phyloP scores from a whole-genome alignment of 2,329 filamentous ascomycete genomes.

The Beauveria australis region DNA sequence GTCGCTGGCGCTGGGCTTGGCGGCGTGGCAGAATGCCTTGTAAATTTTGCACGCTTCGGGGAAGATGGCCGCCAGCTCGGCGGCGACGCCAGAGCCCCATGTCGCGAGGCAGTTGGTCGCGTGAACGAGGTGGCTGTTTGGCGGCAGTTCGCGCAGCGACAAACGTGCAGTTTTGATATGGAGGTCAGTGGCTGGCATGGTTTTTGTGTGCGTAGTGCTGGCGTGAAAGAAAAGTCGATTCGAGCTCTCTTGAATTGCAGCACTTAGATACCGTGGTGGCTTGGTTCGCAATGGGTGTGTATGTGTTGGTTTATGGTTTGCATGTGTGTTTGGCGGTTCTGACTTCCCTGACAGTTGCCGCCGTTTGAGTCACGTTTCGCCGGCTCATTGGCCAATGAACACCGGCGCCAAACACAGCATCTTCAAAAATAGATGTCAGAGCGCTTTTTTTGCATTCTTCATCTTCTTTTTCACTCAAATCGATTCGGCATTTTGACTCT shows the following conservation, averaged over 20 bases:
- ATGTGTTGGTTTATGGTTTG: background rate
- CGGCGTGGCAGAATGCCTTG: slow-evolving; percentile 17
- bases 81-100: slow-evolving; percentile 23
- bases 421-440: too few species aligned
- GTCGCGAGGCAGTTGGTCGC: slow-evolving; percentile 23
- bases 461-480: too few species aligned
- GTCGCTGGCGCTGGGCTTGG: slow-evolving; percentile 10
- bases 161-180: background rate
- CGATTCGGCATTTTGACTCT: too few species aligned
- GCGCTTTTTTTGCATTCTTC: too few species aligned
- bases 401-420: background rate
- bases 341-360: background rate
- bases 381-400: too few species aligned
- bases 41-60: slow-evolving; percentile 19
- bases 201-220: background rate
- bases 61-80: slow-evolving; percentile 20
- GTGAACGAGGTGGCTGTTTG: slow-evolving; percentile 20
- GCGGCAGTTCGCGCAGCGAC: background rate
- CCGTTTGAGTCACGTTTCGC: background rate
- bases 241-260: background rate
- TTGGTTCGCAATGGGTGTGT: background rate
- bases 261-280: background rate
- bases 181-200: background rate
- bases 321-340: background rate
- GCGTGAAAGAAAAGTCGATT: background rate